These are phyloP conservation scores for Omphalotus olearius DNA, from an alignment of 1,284 basidiomycete genomes.

Conservation along the genomic window DNA sequence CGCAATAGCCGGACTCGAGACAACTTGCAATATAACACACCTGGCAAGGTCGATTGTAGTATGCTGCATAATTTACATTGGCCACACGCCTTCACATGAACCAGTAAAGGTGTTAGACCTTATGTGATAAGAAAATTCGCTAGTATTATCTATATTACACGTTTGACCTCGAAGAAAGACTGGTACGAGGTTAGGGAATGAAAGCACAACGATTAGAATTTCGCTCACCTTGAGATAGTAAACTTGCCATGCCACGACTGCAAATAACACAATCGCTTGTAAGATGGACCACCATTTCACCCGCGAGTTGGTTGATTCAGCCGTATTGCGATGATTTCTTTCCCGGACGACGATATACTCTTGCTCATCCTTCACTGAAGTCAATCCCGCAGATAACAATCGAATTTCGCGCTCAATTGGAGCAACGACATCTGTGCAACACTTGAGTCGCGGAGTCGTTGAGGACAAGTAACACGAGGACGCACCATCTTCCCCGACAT, in stretches of 20 bases:
- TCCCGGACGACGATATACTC: slow-evolving; percentile 98
- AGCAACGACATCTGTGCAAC: slow-evolving; percentile 65
- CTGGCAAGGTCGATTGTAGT: not conserved
- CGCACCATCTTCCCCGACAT: slow-evolving; percentile 80
- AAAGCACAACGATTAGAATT: not conserved
- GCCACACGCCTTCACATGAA: too few relatives aligned
- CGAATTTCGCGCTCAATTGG: slow-evolving; percentile 97
- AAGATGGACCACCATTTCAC: slow-evolving; percentile 99
- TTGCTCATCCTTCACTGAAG: slow-evolving; percentile 96
- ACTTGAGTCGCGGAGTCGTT: slow-evolving; percentile 15
- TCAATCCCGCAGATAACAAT: slow-evolving; percentile 77
- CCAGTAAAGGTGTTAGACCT: not conserved
- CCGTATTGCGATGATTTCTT: slow-evolving; percentile 89
- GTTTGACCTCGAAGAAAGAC: slow-evolving; percentile 94
- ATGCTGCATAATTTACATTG: too few relatives aligned
- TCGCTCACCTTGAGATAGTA: slow-evolving; percentile 89
- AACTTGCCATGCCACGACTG: slow-evolving; percentile 94
- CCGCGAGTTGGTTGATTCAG: slow-evolving; percentile 91
- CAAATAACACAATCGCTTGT: slow-evolving; percentile 84
- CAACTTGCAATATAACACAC: too few relatives aligned
- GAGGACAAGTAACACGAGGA: not conserved
- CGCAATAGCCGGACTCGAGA: too few relatives aligned
- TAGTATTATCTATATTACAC: slow-evolving; percentile 57
- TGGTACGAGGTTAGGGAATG: slow-evolving; percentile 18
- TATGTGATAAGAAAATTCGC: not conserved